A percentile compares a stretch with the other conserved stretches of the same genome.
phyloP scores from a whole-genome alignment of 1,284 basidiomycete species.

The Phylloboletellus chloephorus region DNA sequence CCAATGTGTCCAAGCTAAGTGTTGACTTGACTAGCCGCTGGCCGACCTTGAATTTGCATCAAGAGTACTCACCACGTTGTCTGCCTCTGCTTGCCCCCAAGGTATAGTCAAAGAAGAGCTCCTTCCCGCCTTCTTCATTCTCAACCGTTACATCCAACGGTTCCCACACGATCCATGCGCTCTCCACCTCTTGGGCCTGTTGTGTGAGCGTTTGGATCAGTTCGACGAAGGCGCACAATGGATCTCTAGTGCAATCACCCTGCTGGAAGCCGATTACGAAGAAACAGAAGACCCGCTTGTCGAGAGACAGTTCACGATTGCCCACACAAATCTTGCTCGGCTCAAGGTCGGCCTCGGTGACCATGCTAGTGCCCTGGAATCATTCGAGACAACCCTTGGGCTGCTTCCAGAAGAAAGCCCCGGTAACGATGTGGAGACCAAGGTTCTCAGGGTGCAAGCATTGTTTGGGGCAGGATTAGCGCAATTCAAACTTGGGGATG shows the following conservation, averaged over 20 bases:
- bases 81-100: slow-evolving; percentile 24
- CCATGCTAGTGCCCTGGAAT: slow-evolving; percentile 58
- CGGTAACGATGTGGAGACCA: slow-evolving; percentile 23
- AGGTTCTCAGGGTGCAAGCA: slow-evolving; percentile 55
- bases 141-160: slow-evolving; percentile 72
- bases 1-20: background rate
- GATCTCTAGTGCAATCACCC: slow-evolving; percentile 58
- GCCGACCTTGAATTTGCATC: slow-evolving; percentile 80
- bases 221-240: slow-evolving; percentile 55
- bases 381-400: slow-evolving; percentile 70
- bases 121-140: slow-evolving; percentile 74
- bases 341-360: slow-evolving; percentile 60
- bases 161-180: slow-evolving; percentile 69
- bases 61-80: slow-evolving; percentile 51
- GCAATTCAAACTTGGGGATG: slow-evolving; percentile 58
- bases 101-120: slow-evolving; percentile 40
- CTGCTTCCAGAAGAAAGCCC: slow-evolving; percentile 50
- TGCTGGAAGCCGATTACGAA: slow-evolving; percentile 88
- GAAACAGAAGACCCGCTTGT: slow-evolving; percentile 72
- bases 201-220: slow-evolving; percentile 83
- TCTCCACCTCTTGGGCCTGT: slow-evolving; percentile 79
- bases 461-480: slow-evolving; percentile 70
- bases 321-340: slow-evolving; percentile 80
- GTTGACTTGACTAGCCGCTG: slow-evolving; percentile 52
- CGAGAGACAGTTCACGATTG: slow-evolving; percentile 78